Evolutionary conservation across 1,139 yeast genomes (phyloP), one percentile per base, ranked within the genome.

Genomic region (Hyphopichia burtonii): DNA sequence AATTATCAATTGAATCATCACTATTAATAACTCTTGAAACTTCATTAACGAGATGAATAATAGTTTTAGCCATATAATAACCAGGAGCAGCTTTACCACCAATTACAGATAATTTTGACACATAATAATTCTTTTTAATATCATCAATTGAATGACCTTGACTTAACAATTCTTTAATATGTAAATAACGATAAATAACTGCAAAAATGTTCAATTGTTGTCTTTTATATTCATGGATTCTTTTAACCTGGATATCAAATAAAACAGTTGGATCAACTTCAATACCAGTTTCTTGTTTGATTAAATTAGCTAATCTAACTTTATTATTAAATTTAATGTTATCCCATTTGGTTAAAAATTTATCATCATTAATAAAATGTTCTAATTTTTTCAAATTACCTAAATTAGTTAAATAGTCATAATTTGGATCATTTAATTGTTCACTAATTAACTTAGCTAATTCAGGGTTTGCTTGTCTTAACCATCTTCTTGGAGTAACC

Each of bases 51-150:
- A 90, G 75, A 65, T 89, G 89, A 60, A 90, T 90, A 55, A 91
- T 86, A 44, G 86, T 78, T 68, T 90, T 90, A 48, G 97, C 97
- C 83, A 90, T 87, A 71, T 87, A 90, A 65, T 90, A 91, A 50
- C 97, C 97, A 18, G 98, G 97, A 11, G 98, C 97, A 44, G 96
- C 87, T 67, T 90, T 90, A 61, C 98, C 97, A 52, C 97, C 97
- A 63, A 90, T 83, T 46, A 90, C 78, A 31, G 83, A 78, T 41
- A 87, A 94, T 61, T 86, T 86, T 44, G 96, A 83, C 47, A 82
- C 78, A 64, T 78, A 84, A 61, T 80, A 78, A 47, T 71, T 66
- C 51, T 66, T 52, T 44, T 75, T 73, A 52, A 91, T 81, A 58
- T 89, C 89, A 23, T 78, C 85, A 38, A 71, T 43, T 1, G 69